These are phyloP conservation scores for Wickerhamomyces sp. DNA, from an alignment of 1,139 yeast species.

Conservation along the genomic window DNA sequence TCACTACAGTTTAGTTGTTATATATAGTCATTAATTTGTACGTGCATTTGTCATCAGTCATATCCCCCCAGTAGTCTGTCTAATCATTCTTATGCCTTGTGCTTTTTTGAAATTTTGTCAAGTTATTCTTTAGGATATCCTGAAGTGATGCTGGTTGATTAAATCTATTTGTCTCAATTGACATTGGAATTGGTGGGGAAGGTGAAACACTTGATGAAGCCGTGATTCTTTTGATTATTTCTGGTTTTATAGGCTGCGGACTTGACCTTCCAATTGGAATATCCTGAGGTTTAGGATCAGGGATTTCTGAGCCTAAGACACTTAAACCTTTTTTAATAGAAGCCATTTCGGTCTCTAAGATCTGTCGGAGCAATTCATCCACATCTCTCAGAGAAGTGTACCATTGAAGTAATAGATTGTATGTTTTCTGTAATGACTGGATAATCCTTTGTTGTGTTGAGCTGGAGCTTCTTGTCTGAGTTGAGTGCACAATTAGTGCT, in stretches of 20 bases:
- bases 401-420: conserved; percentile 12
- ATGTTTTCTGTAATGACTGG: conserved; percentile 10
- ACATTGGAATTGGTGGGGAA: conserved; percentile 11
- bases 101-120: not conserved
- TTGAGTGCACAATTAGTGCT: conserved; percentile 15
- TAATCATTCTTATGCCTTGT: conserved; percentile 1
- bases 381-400: conserved; percentile 10
- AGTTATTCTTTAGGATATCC: not conserved
- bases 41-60: not conserved
- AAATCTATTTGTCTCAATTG: not conserved
- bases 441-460: conserved; percentile 18
- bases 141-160: not conserved
- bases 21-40: too few species aligned
- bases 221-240: not conserved
- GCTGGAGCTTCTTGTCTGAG: conserved; percentile 14
- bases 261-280: not conserved
- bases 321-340: conserved; percentile 12
- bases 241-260: not conserved
- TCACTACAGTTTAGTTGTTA: too few species aligned
- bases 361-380: conserved; percentile 17
- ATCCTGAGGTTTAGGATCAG: conserved; percentile 6
- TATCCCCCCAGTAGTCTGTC: too few species aligned
- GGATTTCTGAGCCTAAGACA: conserved; percentile 9
- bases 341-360: conserved; percentile 24
- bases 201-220: conserved; percentile 8